phyloP scores from a whole-genome alignment of 1,139 yeast species.

The Sugiyamaella pinicola region DNA sequence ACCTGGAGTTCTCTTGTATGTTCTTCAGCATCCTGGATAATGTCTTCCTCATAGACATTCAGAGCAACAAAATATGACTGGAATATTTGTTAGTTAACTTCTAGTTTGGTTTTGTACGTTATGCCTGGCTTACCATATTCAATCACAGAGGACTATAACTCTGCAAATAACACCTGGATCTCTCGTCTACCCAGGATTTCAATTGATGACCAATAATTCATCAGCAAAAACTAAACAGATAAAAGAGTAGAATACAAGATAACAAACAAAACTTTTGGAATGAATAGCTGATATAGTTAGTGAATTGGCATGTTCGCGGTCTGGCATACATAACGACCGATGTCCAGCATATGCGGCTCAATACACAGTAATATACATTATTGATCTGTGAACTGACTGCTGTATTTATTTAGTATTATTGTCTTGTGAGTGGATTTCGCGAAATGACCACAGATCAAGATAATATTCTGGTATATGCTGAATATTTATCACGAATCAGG shows the following conservation, averaged over 20 bases:
- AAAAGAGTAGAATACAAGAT: too few relatives aligned
- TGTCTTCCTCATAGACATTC: constrained; percentile 72
- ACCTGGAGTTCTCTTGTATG: constrained; percentile 80
- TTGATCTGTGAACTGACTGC: background rate
- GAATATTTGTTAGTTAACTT: constrained; percentile 5
- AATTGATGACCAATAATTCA: background rate
- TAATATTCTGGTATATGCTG: constrained; percentile 33
- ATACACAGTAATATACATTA: background rate
- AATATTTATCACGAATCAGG: constrained; percentile 40
- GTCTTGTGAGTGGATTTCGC: background rate
- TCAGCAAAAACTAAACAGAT: background rate
- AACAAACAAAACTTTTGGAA: too few relatives aligned
- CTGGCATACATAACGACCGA: background rate
- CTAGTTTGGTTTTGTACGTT: background rate
- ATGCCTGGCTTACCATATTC: background rate
- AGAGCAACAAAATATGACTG: constrained; percentile 78
- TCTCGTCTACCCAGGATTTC: background rate
- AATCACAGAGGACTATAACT: background rate
- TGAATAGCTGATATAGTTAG: too few relatives aligned
- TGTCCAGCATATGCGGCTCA: background rate
- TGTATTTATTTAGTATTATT: too few relatives aligned
- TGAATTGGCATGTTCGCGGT: background rate
- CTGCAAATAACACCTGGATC: background rate
- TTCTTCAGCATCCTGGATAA: constrained; percentile 71
- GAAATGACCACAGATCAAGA: constrained; percentile 2